Evolutionary conservation across 345 rosid species (phyloP), one percentile per base, ranked within the genome.

Genomic region (Cardiospermum halicacabum): DNA sequence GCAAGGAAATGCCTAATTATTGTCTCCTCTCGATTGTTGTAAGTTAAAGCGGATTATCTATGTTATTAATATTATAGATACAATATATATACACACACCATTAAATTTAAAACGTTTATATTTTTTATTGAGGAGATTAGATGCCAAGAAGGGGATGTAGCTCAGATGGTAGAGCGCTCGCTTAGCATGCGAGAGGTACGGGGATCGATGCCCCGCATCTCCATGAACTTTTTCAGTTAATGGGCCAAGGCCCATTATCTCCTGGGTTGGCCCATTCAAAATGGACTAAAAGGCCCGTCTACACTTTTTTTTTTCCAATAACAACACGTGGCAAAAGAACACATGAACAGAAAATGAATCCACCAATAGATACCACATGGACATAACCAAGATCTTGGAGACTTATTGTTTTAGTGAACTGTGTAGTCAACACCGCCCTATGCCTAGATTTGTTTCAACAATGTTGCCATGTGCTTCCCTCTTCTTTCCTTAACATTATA

Each of bases 81-180:
- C n/a, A n/a, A n/a, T n/a, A n/a, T n/a, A n/a, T n/a, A n/a, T n/a
- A n/a, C n/a, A n/a, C n/a, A n/a, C n/a, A n/a, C n/a, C n/a, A n/a
- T n/a, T n/a, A n/a, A n/a, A n/a, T n/a, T n/a, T n/a, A n/a, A n/a
- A n/a, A 34, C 39, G 10, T 34, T 10, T 9, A 7, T 57, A 5
- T 31, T 32, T 19, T 45, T 31, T 47, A 15, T 49, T 48, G 21
- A 12, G 0, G 43, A 54, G 25, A 16, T 32, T 7, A 16, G 15
- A 22, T 13, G 45, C 15, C 39, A 34, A 34, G 9, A 2, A 0
- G 83, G 85, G 86, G 84, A 79, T 84, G 81, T 84, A 84, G 86
- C 84, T 81, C 84, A 77, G 89, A 79, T 81, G 86, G 86, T 84
- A 81, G 86, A 81, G 86, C 81, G 86, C 84, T 79, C 79, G 82